Conservation (phyloP, 495 filamentous ascomycete species). For the Penicillium cosmopolitanum region DNA sequence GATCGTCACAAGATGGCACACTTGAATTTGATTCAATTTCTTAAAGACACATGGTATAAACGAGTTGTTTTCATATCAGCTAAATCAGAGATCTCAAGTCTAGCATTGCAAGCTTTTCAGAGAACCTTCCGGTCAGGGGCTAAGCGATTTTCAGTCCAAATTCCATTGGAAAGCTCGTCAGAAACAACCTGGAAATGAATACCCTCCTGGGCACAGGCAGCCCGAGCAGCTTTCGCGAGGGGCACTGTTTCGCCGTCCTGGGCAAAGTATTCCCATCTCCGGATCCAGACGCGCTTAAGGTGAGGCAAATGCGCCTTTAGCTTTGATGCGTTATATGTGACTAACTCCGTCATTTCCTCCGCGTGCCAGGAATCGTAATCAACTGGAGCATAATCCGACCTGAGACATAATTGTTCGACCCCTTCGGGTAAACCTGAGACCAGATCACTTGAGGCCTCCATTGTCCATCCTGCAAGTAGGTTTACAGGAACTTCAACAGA, state of each 20-base stretch:
- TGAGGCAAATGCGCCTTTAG: conserved; percentile 5
- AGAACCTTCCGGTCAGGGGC: too few species aligned
- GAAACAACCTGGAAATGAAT: conserved; percentile 12
- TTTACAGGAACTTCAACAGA: conserved; percentile 11
- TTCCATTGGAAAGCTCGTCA: conserved; percentile 13
- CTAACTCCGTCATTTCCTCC: neutral
- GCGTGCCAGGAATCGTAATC: conserved; percentile 3
- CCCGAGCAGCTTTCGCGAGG: conserved; percentile 8
- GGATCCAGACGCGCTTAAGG: conserved; percentile 4
- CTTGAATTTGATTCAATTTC: too few species aligned
- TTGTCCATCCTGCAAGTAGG: conserved; percentile 12
- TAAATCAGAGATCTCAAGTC: too few species aligned
- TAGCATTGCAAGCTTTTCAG: too few species aligned
- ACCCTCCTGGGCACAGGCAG: conserved; percentile 13
- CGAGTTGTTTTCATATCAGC: too few species aligned
- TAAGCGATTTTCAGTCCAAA: conserved; percentile 9
- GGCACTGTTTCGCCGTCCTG: conserved; percentile 3
- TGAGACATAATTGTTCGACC: conserved; percentile 11
- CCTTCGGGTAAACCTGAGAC: conserved; percentile 1
- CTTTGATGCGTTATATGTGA: conserved; percentile 8
- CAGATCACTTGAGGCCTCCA: conserved; percentile 9
- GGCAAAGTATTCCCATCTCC: conserved; percentile 6
- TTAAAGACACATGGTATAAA: too few species aligned
- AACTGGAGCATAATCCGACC: conserved; percentile 9
- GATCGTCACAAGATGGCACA: too few species aligned